Evolutionary conservation across 1,139 yeast species (phyloP).

Genomic region (Saccharomyces hybrid): DNA sequence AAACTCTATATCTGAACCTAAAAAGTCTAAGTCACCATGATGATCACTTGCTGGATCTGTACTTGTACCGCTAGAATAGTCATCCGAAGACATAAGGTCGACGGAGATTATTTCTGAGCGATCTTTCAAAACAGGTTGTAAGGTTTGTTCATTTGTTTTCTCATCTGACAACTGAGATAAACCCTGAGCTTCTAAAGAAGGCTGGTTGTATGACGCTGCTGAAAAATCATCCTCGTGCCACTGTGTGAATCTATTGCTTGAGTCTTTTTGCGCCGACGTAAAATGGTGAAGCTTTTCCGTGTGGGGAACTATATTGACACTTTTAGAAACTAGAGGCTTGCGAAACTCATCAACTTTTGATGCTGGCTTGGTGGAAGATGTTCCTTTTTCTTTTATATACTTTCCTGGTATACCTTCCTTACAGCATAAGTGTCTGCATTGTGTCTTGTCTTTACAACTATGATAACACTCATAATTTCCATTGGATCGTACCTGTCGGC

Average conservation of each 20-base stretch:
- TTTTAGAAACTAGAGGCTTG: neutral
- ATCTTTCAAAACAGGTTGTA: neutral
- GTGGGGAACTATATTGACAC: neutral
- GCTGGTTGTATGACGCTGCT: neutral
- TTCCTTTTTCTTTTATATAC: constrained; percentile 1
- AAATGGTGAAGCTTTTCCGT: neutral
- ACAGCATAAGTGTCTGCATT: constrained; percentile 41
- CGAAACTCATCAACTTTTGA: neutral
- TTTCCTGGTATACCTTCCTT: constrained; percentile 35
- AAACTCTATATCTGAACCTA: constrained; percentile 23
- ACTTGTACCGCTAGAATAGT: neutral
- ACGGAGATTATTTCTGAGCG: neutral
- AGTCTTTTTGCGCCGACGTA: neutral
- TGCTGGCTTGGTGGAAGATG: neutral
- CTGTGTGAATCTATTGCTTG: neutral
- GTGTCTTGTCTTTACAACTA: constrained; percentile 31
- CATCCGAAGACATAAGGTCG: neutral
- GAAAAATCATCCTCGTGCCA: neutral
- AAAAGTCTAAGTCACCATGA: constrained; percentile 9
- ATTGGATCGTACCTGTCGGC: constrained; percentile 14
- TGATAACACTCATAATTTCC: constrained; percentile 37
- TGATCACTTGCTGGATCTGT: neutral
- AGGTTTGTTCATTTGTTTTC: neutral
- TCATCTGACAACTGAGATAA: neutral
- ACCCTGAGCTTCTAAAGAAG: neutral